Evolutionary conservation across 768 basidiomycete species (phyloP), one percentile per base, ranked within the genome.

Genomic region (Mycena epipterygia): DNA sequence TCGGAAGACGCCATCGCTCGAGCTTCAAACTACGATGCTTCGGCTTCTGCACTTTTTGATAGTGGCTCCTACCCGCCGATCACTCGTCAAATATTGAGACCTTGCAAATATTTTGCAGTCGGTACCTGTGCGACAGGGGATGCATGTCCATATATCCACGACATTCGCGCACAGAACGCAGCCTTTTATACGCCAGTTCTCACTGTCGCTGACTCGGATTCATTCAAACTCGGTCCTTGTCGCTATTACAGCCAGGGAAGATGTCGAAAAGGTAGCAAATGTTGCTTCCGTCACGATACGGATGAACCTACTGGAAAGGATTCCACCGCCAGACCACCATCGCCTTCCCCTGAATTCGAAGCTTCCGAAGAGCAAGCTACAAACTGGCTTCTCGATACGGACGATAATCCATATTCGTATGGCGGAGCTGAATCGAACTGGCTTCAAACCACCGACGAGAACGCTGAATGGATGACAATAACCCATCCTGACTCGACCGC

Each of bases 81-180:
- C 17, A 49, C 27, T 19, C 41, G 19, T 49, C 64, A 13, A 23
- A n/a, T 2, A 9, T 19, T 64, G 30, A 65, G 23, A 25, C 44
- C n/a, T 21, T 71, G 70, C 70, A 48, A 57, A 62, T 67, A 57
- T 51, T 71, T 71, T 52, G 49, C 64, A 3, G 35, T 30, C 12
- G 63, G 68, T 2, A 19, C 44, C 46, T 71, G 70, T 21, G 29
- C 59, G 6, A 49, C 27, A 21, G 70, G 53, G 7, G 29, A 57
- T 37, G 12, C 25, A 7, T 71, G 70, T 44, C 46, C 60, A 0
- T 44, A 49, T 35, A 23, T 58, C 19, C 70, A 71, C 17, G 70
- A 71, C 32, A 49, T 55, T 56, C 69, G 56, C 13, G 44, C 35
- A 19, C 63, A 66, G 42, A 44, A 51, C 16, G 14, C 33, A 35